Conservation (phyloP, 106 monocot species). For the Platanthera zijinensis region DNA sequence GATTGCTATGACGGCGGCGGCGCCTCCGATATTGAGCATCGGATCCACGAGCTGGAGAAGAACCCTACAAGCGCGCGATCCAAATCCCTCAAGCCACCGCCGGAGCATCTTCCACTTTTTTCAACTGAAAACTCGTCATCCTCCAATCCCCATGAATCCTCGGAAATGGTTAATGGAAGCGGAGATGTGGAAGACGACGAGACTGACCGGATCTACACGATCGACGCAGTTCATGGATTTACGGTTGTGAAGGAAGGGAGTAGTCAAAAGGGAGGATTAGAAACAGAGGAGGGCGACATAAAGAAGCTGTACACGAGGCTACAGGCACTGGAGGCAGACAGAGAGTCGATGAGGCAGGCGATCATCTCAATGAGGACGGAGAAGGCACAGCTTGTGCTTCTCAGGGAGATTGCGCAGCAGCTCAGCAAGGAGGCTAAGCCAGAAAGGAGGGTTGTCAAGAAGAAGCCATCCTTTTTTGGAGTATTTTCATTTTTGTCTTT, state of each 20-base stretch:
- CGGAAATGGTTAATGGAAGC: neutral
- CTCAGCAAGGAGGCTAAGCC: conserved; percentile 33
- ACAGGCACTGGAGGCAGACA: conserved; percentile 56
- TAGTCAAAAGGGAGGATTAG: neutral
- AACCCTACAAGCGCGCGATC: conserved; percentile 11
- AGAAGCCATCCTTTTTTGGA: conserved; percentile 16
- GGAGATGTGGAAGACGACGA: conserved; percentile 9
- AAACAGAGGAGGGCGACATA: conserved; percentile 31
- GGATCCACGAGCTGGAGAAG: conserved; percentile 26
- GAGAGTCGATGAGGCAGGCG: conserved; percentile 62
- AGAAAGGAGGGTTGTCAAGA: conserved; percentile 12
- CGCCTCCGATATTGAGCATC: conserved; percentile 9
- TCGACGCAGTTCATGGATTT: conserved; percentile 27
- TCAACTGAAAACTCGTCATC: neutral
- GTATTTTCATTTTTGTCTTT: conserved; percentile 27
- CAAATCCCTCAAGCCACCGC: neutral
- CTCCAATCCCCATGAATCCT: neutral
- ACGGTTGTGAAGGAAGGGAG: neutral
- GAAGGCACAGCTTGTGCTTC: conserved; percentile 44
- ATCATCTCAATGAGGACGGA: conserved; percentile 45
- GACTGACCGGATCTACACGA: conserved; percentile 22
- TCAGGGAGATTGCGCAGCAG: conserved; percentile 54
- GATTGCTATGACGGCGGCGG: neutral
- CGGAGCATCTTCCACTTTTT: conserved; percentile 1
- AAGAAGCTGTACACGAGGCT: conserved; percentile 50